Conservation (phyloP, 1,284 basidiomycete genomes). For the Papiliotrema nemorosa region DNA sequence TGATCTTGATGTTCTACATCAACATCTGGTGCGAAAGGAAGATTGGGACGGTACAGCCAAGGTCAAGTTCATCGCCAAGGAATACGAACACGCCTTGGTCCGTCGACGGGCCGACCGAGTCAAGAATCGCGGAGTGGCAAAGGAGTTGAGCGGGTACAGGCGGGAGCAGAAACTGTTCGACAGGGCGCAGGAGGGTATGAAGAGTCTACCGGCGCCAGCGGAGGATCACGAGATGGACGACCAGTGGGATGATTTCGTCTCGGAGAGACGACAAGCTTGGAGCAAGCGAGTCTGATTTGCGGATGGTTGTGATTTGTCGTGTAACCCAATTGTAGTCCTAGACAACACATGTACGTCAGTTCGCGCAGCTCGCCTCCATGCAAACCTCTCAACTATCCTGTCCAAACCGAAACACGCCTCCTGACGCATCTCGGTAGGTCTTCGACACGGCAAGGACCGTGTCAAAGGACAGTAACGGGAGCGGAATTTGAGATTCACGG, state of each 20-base stretch:
- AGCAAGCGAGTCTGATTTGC: no score
- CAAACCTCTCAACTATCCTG: no score
- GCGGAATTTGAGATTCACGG: no score
- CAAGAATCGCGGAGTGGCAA: background rate
- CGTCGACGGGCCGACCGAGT: constrained; percentile 34
- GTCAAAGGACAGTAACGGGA: no score
- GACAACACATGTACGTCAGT: no score
- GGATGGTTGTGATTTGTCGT: no score
- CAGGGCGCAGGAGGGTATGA: background rate
- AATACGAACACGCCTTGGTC: constrained; percentile 30
- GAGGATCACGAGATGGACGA: constrained; percentile 1
- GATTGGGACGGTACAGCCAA: constrained; percentile 23
- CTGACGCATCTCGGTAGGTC: no score
- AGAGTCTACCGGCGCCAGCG: background rate
- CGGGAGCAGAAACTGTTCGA: background rate
- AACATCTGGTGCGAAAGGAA: constrained; percentile 34
- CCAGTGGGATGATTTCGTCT: background rate
- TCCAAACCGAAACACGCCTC: no score
- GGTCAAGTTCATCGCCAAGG: constrained; percentile 31
- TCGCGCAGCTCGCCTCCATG: no score
- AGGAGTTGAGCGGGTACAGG: background rate
- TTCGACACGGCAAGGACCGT: no score
- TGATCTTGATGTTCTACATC: constrained; percentile 45
- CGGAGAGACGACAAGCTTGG: background rate
- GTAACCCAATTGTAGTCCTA: no score